A percentile compares a stretch with the other conserved stretches of the same genome.
These are phyloP conservation scores for Cladorrhinum sp. DNA, from an alignment of 2,329 filamentous ascomycete genomes.

Conservation along the genomic window DNA sequence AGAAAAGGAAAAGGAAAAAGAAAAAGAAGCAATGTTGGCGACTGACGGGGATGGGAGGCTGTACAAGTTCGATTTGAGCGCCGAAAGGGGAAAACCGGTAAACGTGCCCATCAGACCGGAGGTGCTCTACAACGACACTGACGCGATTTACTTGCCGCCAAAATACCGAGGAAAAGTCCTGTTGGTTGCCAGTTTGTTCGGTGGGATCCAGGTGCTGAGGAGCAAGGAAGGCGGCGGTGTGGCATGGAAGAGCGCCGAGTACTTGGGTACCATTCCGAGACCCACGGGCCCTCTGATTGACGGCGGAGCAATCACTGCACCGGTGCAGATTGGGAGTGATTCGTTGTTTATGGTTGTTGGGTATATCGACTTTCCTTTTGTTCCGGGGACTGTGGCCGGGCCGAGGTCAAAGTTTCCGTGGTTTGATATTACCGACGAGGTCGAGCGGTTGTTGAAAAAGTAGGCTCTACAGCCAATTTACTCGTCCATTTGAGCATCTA, in stretches of 20 bases:
- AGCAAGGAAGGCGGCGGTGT: conserved; percentile 36
- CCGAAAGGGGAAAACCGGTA: conserved; percentile 25
- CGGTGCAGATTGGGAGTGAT: conserved; percentile 28
- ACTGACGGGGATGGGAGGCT: conserved; percentile 34
- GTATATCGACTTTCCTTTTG: conserved; percentile 28
- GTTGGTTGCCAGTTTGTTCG: conserved; percentile 31
- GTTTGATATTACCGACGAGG: conserved; percentile 30
- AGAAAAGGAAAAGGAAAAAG: conserved; percentile 4
- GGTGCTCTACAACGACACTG: conserved; percentile 22
- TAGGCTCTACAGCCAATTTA: not conserved
- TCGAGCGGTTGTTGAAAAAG: conserved; percentile 25
- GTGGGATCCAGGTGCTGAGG: conserved; percentile 36
- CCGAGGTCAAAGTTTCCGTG: conserved; percentile 31
- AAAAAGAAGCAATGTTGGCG: conserved; percentile 29
- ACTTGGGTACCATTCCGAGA: conserved; percentile 33
- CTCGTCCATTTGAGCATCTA: too few relatives aligned
- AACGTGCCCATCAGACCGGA: conserved; percentile 25
- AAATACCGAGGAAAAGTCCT: conserved; percentile 35
- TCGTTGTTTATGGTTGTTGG: conserved; percentile 29
- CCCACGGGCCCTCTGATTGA: conserved; percentile 23
- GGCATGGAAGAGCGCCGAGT: conserved; percentile 36
- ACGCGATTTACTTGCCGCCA: conserved; percentile 35
- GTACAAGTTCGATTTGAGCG: conserved; percentile 35
- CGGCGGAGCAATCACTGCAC: conserved; percentile 24
- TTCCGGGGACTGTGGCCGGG: conserved; percentile 30